phyloP scores from a whole-genome alignment of 2,329 filamentous ascomycete genomes.

The Fusarium lyarnte region DNA sequence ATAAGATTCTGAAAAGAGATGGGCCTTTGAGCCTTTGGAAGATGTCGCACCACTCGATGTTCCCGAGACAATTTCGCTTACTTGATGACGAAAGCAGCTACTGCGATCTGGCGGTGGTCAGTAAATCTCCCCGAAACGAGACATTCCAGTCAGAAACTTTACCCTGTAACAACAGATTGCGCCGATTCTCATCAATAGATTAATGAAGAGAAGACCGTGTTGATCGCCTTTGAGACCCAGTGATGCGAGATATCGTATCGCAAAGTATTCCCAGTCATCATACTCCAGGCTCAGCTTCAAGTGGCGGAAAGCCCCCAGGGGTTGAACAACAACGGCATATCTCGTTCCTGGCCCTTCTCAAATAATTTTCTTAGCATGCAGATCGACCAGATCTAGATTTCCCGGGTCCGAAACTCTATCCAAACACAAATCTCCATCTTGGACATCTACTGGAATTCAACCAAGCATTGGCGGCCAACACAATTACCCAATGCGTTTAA shows the following conservation, averaged over 20 bases:
- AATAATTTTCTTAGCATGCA: neutral
- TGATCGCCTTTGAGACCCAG: neutral
- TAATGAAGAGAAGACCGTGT: neutral
- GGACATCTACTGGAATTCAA: conserved; percentile 18
- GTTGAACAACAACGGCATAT: neutral
- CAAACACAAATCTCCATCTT: neutral
- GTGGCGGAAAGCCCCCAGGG: conserved; percentile 1
- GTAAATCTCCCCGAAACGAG: neutral
- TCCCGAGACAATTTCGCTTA: neutral
- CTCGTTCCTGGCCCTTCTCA: conserved; percentile 7
- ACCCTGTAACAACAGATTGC: neutral
- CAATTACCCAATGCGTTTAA: conserved; percentile 3
- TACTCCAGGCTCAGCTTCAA: neutral
- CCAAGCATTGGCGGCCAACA: neutral
- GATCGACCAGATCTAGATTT: conserved; percentile 2
- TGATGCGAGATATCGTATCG: accelerated
- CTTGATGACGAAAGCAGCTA: neutral
- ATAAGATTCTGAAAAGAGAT: neutral
- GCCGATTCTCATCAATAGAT: accelerated
- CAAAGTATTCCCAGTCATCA: neutral
- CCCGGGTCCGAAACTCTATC: conserved; percentile 13
- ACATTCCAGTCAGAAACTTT: neutral
- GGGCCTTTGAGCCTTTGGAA: neutral
- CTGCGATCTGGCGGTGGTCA: neutral
- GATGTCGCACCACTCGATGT: neutral